A percentile compares a stretch with the other conserved stretches of the same genome.
These are phyloP conservation scores for Plantago major DNA, from an alignment of 257 asterid genomes.

Conservation along the genomic window DNA sequence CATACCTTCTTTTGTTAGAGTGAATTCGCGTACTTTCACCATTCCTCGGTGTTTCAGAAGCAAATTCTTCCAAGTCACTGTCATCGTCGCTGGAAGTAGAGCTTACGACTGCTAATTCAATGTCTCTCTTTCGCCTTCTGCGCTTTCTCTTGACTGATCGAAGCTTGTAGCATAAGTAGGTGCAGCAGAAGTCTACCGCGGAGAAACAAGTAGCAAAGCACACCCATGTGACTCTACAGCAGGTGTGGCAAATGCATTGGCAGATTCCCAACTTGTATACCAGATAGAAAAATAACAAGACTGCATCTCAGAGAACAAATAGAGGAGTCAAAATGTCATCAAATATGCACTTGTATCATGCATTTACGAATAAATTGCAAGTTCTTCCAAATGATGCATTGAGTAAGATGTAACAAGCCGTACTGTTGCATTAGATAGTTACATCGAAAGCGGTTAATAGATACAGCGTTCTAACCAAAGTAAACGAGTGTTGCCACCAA, in stretches of 20 bases:
- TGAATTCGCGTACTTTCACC: constrained; percentile 12
- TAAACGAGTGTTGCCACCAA: neutral
- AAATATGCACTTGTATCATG: no score
- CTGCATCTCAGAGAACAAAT: constrained; percentile 35
- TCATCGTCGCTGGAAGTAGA: constrained; percentile 31
- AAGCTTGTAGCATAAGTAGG: constrained; percentile 49
- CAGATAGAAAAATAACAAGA: constrained; percentile 59
- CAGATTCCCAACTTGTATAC: constrained; percentile 72
- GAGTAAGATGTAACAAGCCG: neutral
- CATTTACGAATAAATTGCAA: no score
- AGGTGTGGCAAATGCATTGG: constrained; percentile 52
- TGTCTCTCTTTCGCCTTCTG: constrained; percentile 32
- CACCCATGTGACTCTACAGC: constrained; percentile 45
- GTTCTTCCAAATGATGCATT: no score
- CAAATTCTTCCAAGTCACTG: constrained; percentile 22
- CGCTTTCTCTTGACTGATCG: constrained; percentile 30
- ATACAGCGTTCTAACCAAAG: neutral
- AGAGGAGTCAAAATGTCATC: no score
- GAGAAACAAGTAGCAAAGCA: constrained; percentile 48
- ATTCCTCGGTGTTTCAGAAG: constrained; percentile 17
- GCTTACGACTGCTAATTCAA: constrained; percentile 21
- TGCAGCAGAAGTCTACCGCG: constrained; percentile 47
- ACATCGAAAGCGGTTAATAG: neutral
- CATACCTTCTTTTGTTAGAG: constrained; percentile 24
- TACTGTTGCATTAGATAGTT: neutral